These are phyloP conservation scores for Ascochyta koolunga DNA, from an alignment of 2,329 filamentous ascomycete species.

Conservation along the genomic window DNA sequence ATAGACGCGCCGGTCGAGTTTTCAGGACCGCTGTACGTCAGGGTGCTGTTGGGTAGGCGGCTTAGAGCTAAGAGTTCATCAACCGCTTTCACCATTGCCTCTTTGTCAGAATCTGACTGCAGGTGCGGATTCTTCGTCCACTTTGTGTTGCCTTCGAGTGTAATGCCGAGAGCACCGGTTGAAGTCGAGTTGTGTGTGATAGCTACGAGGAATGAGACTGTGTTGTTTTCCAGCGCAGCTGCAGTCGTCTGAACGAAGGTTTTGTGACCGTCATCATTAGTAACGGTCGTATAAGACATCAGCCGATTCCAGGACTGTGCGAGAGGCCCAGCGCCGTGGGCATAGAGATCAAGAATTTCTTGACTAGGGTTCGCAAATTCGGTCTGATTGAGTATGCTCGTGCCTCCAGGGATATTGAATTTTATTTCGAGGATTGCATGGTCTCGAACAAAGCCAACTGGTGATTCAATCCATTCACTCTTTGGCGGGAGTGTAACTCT, in stretches of 20 bases:
- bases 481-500: conserved; percentile 23
- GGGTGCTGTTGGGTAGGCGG: conserved; percentile 17
- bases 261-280: conserved; percentile 42
- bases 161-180: conserved; percentile 26
- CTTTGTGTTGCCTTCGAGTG: conserved; percentile 39
- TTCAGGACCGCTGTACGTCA: conserved; percentile 19
- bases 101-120: conserved; percentile 50
- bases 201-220: conserved; percentile 21
- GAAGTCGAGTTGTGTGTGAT: conserved; percentile 30
- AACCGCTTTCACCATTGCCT: conserved; percentile 48
- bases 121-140: conserved; percentile 56
- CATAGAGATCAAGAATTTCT: conserved; percentile 21
- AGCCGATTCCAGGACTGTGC: conserved; percentile 51
- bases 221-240: conserved; percentile 33
- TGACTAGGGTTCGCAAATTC: conserved; percentile 21
- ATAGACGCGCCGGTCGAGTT: conserved; percentile 52
- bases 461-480: conserved; percentile 28
- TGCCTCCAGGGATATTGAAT: conserved; percentile 19
- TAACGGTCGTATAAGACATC: conserved; percentile 51
- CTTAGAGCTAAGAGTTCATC: conserved; percentile 48
- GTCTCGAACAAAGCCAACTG: conserved; percentile 39
- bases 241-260: conserved; percentile 48
- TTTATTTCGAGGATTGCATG: conserved; percentile 21
- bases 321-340: conserved; percentile 45
- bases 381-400: conserved; percentile 15